Evolutionary conservation across 345 rosid genomes (phyloP).

Genomic region (Citrus inodora): DNA sequence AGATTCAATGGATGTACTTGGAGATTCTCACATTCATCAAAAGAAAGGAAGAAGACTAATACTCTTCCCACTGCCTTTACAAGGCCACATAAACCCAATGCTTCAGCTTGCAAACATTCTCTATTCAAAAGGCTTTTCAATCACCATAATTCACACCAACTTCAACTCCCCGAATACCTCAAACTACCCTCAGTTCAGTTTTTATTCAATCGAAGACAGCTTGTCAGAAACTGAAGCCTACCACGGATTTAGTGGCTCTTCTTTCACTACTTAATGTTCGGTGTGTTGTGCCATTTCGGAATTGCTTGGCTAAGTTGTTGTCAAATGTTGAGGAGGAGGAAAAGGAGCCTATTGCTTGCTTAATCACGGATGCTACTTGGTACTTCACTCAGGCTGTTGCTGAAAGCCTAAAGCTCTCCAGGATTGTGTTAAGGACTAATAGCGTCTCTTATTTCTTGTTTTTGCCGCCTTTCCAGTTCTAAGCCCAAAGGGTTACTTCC

Average conservation of each 20-base stretch:
- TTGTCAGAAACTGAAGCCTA: conserved; percentile 11
- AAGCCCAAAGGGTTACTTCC: conserved; percentile 24
- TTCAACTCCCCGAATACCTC: conserved; percentile 33
- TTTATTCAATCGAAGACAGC: conserved; percentile 21
- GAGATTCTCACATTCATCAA: neutral
- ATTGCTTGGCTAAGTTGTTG: conserved; percentile 22
- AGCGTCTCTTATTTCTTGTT: conserved; percentile 27
- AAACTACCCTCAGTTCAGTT: conserved; percentile 25
- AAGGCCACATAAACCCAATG: conserved; percentile 42
- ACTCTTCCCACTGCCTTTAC: conserved; percentile 30
- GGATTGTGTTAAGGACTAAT: conserved; percentile 17
- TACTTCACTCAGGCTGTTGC: conserved; percentile 33
- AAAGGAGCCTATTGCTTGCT: conserved; percentile 24
- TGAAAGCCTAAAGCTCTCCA: conserved; percentile 18
- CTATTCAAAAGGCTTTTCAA: conserved; percentile 32
- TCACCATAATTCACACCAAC: conserved; percentile 27
- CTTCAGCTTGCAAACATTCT: conserved; percentile 37
- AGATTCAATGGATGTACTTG: conserved; percentile 1
- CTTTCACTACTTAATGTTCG: conserved; percentile 3
- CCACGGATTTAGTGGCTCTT: conserved; percentile 14
- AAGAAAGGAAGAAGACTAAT: neutral
- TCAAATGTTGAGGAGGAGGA: conserved; percentile 7
- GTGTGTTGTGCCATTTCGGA: conserved; percentile 15
- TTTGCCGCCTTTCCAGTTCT: conserved; percentile 25
- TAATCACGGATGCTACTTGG: conserved; percentile 32